A percentile compares a stretch with the other conserved stretches of the same genome.
phyloP scores from a whole-genome alignment of 2,329 filamentous ascomycete genomes.

The Didymosphaeria variabile region DNA sequence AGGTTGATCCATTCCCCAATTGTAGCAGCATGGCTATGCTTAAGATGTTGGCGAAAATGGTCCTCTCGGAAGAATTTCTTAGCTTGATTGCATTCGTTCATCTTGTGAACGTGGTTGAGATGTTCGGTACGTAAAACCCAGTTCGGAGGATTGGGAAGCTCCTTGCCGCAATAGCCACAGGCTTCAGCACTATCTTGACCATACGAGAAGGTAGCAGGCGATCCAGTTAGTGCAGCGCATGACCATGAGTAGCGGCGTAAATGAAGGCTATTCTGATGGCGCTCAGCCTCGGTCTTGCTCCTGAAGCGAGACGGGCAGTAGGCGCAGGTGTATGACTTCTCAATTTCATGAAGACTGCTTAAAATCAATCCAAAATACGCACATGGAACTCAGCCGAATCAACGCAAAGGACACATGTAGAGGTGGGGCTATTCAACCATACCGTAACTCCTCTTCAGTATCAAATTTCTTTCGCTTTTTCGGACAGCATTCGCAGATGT shows the following conservation, averaged over 20 bases:
- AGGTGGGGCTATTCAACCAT: slow-evolving; percentile 54
- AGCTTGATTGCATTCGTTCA: slow-evolving; percentile 95
- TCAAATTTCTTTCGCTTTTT: slow-evolving; percentile 98
- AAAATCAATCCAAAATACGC: slow-evolving; percentile 9
- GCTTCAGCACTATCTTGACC: slow-evolving; percentile 67
- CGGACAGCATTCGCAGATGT: slow-evolving; percentile 92
- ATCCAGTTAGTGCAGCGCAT: slow-evolving; percentile 80
- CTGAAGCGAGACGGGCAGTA: slow-evolving; percentile 97
- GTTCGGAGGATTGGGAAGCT: slow-evolving; percentile 86
- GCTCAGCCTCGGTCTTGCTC: slow-evolving; percentile 97
- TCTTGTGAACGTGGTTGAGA: slow-evolving; percentile 92
- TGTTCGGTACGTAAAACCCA: slow-evolving; percentile 90
- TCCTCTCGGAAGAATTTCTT: slow-evolving; percentile 99
- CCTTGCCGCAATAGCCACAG: slow-evolving; percentile 95
- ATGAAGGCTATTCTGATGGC: slow-evolving; percentile 95
- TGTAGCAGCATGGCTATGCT: slow-evolving; percentile 94
- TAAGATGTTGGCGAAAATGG: slow-evolving; percentile 97
- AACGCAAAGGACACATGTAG: slow-evolving; percentile 13
- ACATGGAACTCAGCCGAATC: no score
- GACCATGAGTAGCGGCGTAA: slow-evolving; percentile 95
- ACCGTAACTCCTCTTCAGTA: slow-evolving; percentile 83
- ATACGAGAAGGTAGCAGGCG: slow-evolving; percentile 87
- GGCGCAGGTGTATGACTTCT: slow-evolving; percentile 94
- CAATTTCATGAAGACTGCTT: slow-evolving; percentile 81
- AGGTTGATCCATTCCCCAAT: slow-evolving; percentile 99